A percentile compares a stretch with the other conserved stretches of the same genome.
These are phyloP conservation scores for Picea abies DNA, from an alignment of 83 land plant species.

Conservation along the genomic window DNA sequence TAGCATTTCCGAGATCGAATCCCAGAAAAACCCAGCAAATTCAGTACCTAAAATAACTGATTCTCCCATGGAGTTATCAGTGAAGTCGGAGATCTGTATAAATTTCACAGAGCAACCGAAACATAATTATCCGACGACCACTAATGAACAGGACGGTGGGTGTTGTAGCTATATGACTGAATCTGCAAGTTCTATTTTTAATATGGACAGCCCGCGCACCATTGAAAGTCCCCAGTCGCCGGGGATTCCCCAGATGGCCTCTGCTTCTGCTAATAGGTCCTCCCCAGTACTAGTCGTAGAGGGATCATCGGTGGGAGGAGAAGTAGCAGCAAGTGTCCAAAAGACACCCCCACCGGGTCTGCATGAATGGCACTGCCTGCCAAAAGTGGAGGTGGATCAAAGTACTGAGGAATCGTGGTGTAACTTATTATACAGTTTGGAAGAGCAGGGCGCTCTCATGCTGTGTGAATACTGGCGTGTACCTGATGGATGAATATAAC, in stretches of 20 bases:
- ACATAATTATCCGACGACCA: too few relatives aligned
- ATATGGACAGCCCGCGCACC: not conserved
- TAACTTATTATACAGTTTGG: not conserved
- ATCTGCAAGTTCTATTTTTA: not conserved
- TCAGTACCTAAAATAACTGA: not conserved
- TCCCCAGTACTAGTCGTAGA: too few relatives aligned
- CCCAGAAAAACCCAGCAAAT: not conserved
- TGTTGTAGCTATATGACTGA: not conserved
- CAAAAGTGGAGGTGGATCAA: not conserved
- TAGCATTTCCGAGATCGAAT: not conserved
- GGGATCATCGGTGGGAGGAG: too few relatives aligned
- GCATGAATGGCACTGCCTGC: not conserved
- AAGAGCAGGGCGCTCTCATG: not conserved
- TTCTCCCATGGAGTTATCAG: not conserved
- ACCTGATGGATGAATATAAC: too few relatives aligned
- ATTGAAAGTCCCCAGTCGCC: not conserved
- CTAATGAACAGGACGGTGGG: not conserved
- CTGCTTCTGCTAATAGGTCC: too few relatives aligned
- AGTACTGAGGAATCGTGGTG: not conserved
- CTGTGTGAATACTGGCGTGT: conserved; percentile 6
- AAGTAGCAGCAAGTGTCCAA: too few relatives aligned
- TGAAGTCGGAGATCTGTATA: too few relatives aligned
- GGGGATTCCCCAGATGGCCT: too few relatives aligned
- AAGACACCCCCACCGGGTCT: not conserved
- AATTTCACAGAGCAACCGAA: too few relatives aligned